These are phyloP conservation scores for Oidiodendron maius DNA, from an alignment of 495 filamentous ascomycete species.

Conservation along the genomic window DNA sequence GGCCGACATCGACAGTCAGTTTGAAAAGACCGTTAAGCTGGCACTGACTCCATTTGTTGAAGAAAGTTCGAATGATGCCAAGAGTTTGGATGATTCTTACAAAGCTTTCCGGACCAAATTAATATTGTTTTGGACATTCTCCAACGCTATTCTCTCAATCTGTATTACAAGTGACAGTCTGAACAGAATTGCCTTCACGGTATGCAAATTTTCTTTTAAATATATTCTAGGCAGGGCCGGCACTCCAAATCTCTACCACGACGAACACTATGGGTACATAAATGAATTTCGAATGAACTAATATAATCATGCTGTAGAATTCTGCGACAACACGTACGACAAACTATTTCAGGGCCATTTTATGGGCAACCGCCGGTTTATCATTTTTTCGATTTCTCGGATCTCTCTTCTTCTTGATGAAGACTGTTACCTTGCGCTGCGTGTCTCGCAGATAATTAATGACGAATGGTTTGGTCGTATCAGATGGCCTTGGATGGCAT, in stretches of 20 bases:
- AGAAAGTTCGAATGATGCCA: slow-evolving; percentile 62
- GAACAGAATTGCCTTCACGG: slow-evolving; percentile 71
- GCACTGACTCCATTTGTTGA: slow-evolving; percentile 75
- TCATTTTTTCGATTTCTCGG: slow-evolving; percentile 82
- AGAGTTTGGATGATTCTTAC: slow-evolving; percentile 90
- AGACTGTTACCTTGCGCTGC: slow-evolving; percentile 87
- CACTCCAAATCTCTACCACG: not conserved
- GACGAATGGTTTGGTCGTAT: too few relatives aligned
- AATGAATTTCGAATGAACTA: slow-evolving; percentile 28
- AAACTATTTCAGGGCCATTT: slow-evolving; percentile 81
- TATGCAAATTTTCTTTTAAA: slow-evolving; percentile 45
- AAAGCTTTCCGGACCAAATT: slow-evolving; percentile 94
- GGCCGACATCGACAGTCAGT: slow-evolving; percentile 94
- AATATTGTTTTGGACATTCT: slow-evolving; percentile 87
- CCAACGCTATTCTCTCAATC: slow-evolving; percentile 76
- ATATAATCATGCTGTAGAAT: slow-evolving; percentile 28
- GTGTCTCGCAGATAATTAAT: slow-evolving; percentile 81
- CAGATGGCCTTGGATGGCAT: too few relatives aligned
- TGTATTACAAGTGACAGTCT: slow-evolving; percentile 81
- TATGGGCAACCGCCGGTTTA: slow-evolving; percentile 80
- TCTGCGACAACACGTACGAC: slow-evolving; percentile 63
- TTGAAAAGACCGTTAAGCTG: slow-evolving; percentile 89
- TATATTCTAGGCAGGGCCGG: not conserved
- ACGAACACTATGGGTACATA: not conserved
- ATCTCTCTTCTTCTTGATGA: slow-evolving; percentile 85